Conservation (phyloP, 75 land plant species). For the Pinus tabuliformis region DNA sequence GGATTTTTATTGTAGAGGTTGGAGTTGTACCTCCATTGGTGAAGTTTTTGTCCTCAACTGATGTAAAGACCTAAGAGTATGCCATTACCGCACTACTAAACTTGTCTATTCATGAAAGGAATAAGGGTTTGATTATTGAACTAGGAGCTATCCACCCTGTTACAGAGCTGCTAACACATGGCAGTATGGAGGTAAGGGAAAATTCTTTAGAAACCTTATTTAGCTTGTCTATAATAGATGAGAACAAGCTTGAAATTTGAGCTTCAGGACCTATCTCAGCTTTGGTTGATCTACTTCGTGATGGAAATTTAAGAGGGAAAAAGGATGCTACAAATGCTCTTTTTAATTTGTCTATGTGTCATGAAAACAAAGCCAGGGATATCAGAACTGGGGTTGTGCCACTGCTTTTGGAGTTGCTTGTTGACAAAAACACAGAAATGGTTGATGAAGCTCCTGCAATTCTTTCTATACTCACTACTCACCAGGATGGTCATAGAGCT, state of each 20-base stretch:
- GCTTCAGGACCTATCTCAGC: too few species aligned
- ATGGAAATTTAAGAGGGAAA: constrained; percentile 77
- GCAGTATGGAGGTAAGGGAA: too few species aligned
- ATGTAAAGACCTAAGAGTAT: constrained; percentile 74
- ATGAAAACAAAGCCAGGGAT: constrained; percentile 75
- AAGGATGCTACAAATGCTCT: constrained; percentile 93
- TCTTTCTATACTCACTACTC: constrained; percentile 46
- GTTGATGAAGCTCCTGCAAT: constrained; percentile 85
- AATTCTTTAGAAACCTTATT: too few species aligned
- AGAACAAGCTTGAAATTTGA: too few species aligned
- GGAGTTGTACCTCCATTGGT: constrained; percentile 84
- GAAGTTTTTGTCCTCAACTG: constrained; percentile 49
- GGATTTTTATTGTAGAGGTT: constrained; percentile 76
- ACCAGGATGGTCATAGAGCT: constrained; percentile 68
- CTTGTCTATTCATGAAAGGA: constrained; percentile 73
- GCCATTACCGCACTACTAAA: constrained; percentile 88
- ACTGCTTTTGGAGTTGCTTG: constrained; percentile 28
- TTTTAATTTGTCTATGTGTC: constrained; percentile 73
- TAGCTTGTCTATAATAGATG: too few species aligned
- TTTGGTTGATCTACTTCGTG: constrained; percentile 58
- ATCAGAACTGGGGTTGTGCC: constrained; percentile 8
- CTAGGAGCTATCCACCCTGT: constrained; percentile 72
- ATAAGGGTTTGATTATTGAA: constrained; percentile 69
- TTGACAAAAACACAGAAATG: constrained; percentile 53
- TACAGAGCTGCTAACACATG: background rate